These are phyloP conservation scores for Circinella minor DNA, from an alignment of 371 early-diverging fungal genomes.

Conservation along the genomic window DNA sequence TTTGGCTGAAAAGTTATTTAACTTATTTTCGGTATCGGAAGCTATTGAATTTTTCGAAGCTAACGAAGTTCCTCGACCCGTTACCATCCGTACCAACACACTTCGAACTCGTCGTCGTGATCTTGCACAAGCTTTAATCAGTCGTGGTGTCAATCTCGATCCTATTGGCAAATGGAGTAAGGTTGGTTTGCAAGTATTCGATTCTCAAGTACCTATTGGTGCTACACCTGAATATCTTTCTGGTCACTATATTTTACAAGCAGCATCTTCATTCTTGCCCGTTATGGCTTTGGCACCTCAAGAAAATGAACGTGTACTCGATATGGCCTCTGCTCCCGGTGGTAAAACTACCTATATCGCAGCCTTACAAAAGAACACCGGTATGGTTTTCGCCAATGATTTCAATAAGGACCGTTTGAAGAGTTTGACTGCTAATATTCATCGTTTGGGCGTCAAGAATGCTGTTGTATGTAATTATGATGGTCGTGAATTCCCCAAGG, in stretches of 20 bases:
- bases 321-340: slow-evolving; percentile 99
- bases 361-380: slow-evolving; percentile 98
- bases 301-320: slow-evolving; percentile 93
- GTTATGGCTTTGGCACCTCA: slow-evolving; percentile 97
- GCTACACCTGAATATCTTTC: slow-evolving; percentile 99
- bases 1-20: slow-evolving; percentile 90
- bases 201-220: slow-evolving; percentile 89
- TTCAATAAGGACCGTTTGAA: slow-evolving; percentile 93
- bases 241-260: slow-evolving; percentile 99
- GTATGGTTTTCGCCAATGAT: slow-evolving; percentile 98
- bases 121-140: slow-evolving; percentile 92
- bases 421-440: slow-evolving; percentile 93
- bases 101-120: slow-evolving; percentile 94
- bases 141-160: slow-evolving; percentile 98
- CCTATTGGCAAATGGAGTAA: slow-evolving; percentile 95
- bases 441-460: slow-evolving; percentile 95
- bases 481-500: slow-evolving; percentile 94
- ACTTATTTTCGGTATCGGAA: slow-evolving; percentile 90
- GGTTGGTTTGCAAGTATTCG: slow-evolving; percentile 92
- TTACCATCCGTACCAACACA: slow-evolving; percentile 98
- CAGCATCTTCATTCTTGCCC: slow-evolving; percentile 97
- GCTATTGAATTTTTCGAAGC: slow-evolving; percentile 99
- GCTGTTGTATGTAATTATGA: slow-evolving; percentile 97
- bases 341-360: slow-evolving; percentile 98
- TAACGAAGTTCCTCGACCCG: slow-evolving; percentile 97